Percentiles rank a stretch among this genome's conserved stretches.
Evolutionary conservation across 2,329 filamentous ascomycete species (phyloP).

Genomic region (Torrubiellomyces zombiae): DNA sequence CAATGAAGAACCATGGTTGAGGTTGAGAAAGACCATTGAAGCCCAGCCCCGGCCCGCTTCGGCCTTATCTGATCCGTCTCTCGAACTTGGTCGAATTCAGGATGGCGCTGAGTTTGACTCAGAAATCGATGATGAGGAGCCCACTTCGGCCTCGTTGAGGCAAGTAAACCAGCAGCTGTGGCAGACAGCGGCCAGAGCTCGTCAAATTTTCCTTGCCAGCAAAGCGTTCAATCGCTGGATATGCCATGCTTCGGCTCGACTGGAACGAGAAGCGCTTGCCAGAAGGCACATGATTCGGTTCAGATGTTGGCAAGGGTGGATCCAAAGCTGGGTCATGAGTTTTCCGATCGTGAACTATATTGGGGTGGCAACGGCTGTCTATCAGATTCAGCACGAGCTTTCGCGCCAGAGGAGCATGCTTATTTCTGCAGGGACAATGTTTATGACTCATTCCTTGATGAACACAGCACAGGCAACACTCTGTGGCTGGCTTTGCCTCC

Average conservation of each 20-base stretch:
- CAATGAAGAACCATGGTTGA: no score
- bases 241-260: constrained; percentile 44
- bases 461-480: constrained; percentile 7
- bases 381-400: constrained; percentile 17
- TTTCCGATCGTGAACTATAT: constrained; percentile 14
- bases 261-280: constrained; percentile 49
- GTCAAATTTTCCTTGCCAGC: constrained; percentile 42
- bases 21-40: no score
- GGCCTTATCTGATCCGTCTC: no score
- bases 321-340: constrained; percentile 14
- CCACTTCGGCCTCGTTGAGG: no score
- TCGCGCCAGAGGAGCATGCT: constrained; percentile 12
- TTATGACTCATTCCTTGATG: constrained; percentile 7
- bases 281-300: constrained; percentile 53
- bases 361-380: constrained; percentile 12
- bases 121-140: no score
- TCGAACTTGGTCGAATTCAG: no score
- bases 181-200: constrained; percentile 42
- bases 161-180: no score
- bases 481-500: no score
- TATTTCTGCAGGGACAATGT: constrained; percentile 10
- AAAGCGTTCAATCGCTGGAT: constrained; percentile 39
- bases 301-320: constrained; percentile 22
- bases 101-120: no score
- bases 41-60: no score